Evolutionary conservation across 768 basidiomycete genomes (phyloP), one percentile per base, ranked within the genome.

Genomic region (Amanita rimosa): DNA sequence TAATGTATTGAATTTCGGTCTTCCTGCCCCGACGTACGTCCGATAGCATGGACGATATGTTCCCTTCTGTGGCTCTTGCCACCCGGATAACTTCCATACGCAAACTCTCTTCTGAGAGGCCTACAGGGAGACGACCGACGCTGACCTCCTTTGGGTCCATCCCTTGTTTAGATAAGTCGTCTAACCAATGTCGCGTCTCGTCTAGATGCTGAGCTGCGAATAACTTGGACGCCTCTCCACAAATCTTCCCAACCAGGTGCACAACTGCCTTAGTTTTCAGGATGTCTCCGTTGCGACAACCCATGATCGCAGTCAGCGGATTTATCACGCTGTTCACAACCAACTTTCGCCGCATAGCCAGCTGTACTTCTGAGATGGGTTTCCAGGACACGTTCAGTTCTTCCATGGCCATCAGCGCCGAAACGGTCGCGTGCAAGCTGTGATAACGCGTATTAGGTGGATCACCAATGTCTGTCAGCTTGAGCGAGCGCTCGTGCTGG

Each of bases 301-400:
- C 78, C 53, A 91, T 66, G 19, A 97, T 60, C 7, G 89, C 85
- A 0, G 92, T 88, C 49, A 97, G 72, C 1, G 95, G 82, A 58
- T 96, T 92, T 62, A 97, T 77, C 55, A 81, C 73, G 10, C 81
- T 69, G 60, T 95, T 90, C 51, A 87, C 76, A 26, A 83, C 88
- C 38, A 96, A 67, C 66, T 92, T 93, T 52, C 79, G 79, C 34
- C 85, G 81, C 66, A 93, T 76, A 19, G 72, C 68, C 26, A 79
- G 66, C 53, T 90, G 80, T 17, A 95, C 59, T 14, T 82, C 70
- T 2, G 75, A 67, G 53, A 85, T 76, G 0, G 86, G 75, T 24
- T 69, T 68, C 80, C 89, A 87, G 4, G 68, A 66, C 13, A 79
- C 68, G 13, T 76, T 66, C 44, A 97, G 77, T 3, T 64, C 60